These are phyloP conservation scores for Teratosphaeria epicoccoides DNA, from an alignment of 2,329 filamentous ascomycete genomes.

Conservation along the genomic window DNA sequence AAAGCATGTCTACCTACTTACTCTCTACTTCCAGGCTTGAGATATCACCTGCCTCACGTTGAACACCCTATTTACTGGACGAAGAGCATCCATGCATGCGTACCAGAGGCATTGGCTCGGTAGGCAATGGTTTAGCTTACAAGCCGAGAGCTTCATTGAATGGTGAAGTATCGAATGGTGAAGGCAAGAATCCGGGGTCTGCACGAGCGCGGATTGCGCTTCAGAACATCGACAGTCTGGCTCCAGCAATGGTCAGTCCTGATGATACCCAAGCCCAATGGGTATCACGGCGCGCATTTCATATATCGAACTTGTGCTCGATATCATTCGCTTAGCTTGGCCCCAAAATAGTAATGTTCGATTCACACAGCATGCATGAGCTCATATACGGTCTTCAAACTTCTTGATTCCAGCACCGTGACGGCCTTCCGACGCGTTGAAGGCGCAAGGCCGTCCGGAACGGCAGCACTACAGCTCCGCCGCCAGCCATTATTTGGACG, in stretches of 20 bases:
- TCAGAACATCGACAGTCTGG: background rate
- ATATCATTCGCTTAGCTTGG: background rate
- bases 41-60: background rate
- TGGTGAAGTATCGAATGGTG: too few relatives aligned
- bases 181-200: background rate
- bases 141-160: background rate
- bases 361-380: too few relatives aligned
- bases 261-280: background rate
- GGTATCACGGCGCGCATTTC: background rate
- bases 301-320: background rate
- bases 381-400: too few relatives aligned
- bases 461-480: too few relatives aligned
- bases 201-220: background rate
- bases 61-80: background rate
- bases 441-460: too few relatives aligned
- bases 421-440: too few relatives aligned
- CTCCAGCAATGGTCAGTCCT: background rate
- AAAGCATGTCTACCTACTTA: background rate
- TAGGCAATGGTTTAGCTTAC: background rate
- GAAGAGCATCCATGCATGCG: background rate
- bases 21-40: background rate
- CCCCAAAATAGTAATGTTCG: too few relatives aligned
- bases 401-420: too few relatives aligned
- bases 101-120: background rate
- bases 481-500: too few relatives aligned